Conservation (phyloP, 352 stramenopile genomes). For the Phytophthora ramorum region DNA sequence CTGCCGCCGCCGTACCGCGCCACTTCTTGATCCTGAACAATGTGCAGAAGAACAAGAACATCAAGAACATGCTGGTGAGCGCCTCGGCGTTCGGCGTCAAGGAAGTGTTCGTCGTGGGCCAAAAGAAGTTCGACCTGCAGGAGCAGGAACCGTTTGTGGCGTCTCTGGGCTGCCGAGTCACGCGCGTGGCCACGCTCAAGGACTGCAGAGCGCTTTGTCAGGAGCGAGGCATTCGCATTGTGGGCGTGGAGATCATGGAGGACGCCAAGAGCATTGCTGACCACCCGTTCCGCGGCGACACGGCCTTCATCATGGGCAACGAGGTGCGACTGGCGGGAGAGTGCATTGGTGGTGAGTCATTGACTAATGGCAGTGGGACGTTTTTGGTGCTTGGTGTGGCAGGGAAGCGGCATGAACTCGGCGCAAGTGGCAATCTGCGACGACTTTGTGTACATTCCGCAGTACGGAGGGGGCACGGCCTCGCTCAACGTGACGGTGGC, state of each 20-base stretch:
- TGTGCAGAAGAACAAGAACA: slow-evolving; percentile 93
- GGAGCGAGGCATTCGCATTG: slow-evolving; percentile 75
- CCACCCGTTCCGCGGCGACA: slow-evolving; percentile 77
- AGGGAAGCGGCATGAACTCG: slow-evolving; percentile 92
- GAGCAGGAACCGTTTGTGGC: slow-evolving; percentile 58
- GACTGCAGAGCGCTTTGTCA: slow-evolving; percentile 79
- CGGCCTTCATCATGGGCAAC: slow-evolving; percentile 96
- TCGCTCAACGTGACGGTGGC: slow-evolving; percentile 97
- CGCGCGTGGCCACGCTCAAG: slow-evolving; percentile 78
- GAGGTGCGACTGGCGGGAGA: slow-evolving; percentile 59
- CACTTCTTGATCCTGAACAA: slow-evolving; percentile 94
- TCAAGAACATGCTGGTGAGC: slow-evolving; percentile 87
- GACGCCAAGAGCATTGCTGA: slow-evolving; percentile 79
- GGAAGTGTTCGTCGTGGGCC: slow-evolving; percentile 90
- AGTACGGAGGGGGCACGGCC: slow-evolving; percentile 94
- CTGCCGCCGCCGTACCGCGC: slow-evolving; percentile 4
- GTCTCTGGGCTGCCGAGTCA: slow-evolving; percentile 59
- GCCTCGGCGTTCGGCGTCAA: slow-evolving; percentile 84
- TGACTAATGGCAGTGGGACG: slow-evolving; percentile 2
- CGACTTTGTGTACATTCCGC: slow-evolving; percentile 94
- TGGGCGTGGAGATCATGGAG: slow-evolving; percentile 95
- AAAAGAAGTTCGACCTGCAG: slow-evolving; percentile 80
- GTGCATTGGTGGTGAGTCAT: slow-evolving; percentile 1
- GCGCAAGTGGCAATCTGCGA: slow-evolving; percentile 94
- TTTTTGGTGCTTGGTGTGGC: slow-evolving; percentile 7